Base-by-base conservation (phyloP, 2,329 filamentous ascomycete genomes). In the Fusarium guadeloupense region DNA sequence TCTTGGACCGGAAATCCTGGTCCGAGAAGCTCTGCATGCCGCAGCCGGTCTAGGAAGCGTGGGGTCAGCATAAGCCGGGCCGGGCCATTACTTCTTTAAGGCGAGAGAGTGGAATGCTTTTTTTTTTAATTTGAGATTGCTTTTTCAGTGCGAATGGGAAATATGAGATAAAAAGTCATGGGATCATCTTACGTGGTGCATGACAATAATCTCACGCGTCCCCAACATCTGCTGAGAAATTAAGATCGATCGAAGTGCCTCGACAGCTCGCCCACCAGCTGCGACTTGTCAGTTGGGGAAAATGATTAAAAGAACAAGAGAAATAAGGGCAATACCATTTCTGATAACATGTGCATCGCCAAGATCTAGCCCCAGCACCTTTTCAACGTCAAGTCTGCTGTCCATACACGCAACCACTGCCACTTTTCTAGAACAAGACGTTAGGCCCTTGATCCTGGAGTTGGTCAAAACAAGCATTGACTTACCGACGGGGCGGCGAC, bases 261-360 rank as follows among this genome's bases (percentile, higher is more conserved):
- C 91, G 31, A 80, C 77, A 2, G 85, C 88, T 14, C 83, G 86
- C 1, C 80, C 90, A 4, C 89, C 89, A 9, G 88, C 67, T 66
- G n/a, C 7, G 12, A 8, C 12, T n/a, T 40, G 33, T 45, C 26
- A 59, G 48, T 51, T 19, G 5, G 2, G 4, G 4, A 4, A 10
- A 25, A 13, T 17, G 23, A 28, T 16, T n/a, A n/a, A 6, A 13
- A 8, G 13, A 31, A 31, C n/a, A 14, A 14, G 19, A 1, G 1
- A 6, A 19, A 39, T 30, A 19, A 23, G 19, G 25, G 12, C 20
- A 9, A 28, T 33, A 66, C 63, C 89, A 64, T 93, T 93, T 54
- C 90, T 86, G 56, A 93, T 89, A 26, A 93, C 85, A 74, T 95
- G 91, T 1, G 91, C 91, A 62, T 93, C 89, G 34, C 91, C 91